Evolutionary conservation across 176 grass and related monocot genomes (phyloP), one percentile per base, ranked within the genome.

Genomic region (Olyra latifolia): DNA sequence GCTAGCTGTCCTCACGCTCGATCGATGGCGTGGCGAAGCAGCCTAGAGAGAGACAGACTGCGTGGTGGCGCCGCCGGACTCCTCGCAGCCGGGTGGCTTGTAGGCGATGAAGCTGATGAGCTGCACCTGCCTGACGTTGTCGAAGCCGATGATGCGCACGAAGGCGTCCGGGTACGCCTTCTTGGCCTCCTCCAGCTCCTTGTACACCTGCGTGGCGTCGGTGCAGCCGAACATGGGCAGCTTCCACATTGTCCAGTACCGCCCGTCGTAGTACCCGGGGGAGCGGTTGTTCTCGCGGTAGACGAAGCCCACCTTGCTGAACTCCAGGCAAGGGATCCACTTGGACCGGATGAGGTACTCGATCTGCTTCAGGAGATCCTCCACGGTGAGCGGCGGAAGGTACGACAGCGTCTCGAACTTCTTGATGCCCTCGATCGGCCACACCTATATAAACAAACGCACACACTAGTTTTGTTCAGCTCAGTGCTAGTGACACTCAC

Each of bases 91-190:
- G 1, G 69, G 77, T 52, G 88, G 88, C 84, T 90, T 90, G 84
- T 66, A 90, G 58, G 88, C 88, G 47, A 90, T 83, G 84, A 90
- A 90, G 30, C 83, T 90, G 88, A 86, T 73, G 49, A 74, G 79
- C 58, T 90, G 88, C 78, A 90, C 88, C 60, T 90, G 88, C 1
- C 88, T 80, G 7, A 57, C 15, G 17, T 90, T 90, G 79, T 90
- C 88, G 41, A 90, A 86, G 71, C 88, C 88, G 10, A 90, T 81
- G 84, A 90, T 86, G 20, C 88, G 70, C 25, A 90, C n/a, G 52
- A 79, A 90, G 25, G 78, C 66, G 5, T 83, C 66, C 0, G 88
- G 88, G 74, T 79, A 90, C 10, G 40, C 83, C 67, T 83, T 86
- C 59, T 86, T 90, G 73, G 28, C 29, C 49, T 89, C 81, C 68